Conservation (phyloP, 495 filamentous ascomycete genomes). For the Neurospora cerealis region DNA sequence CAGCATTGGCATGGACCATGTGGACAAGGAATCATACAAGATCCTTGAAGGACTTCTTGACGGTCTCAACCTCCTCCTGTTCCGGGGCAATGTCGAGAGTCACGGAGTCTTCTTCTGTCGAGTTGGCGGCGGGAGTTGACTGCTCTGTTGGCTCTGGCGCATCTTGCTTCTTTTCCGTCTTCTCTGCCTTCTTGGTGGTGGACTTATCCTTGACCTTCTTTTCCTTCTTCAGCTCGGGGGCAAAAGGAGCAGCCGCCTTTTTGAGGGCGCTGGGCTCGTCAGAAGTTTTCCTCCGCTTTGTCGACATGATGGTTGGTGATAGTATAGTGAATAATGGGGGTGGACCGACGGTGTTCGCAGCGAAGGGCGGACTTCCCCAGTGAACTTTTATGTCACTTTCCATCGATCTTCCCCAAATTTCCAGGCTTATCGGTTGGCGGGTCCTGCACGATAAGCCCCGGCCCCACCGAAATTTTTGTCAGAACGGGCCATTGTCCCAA, state of each 20-base stretch:
- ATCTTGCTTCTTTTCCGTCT: slow-evolving; percentile 1
- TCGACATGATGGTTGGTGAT: slow-evolving; percentile 11
- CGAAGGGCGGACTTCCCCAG: background rate
- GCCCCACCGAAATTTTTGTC: slow-evolving; percentile 21
- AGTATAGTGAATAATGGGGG: background rate
- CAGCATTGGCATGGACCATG: background rate
- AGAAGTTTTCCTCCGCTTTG: slow-evolving; percentile 20
- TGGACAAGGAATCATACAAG: slow-evolving; percentile 27
- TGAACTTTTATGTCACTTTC: background rate
- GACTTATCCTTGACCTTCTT: background rate
- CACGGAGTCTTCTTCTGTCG: background rate
- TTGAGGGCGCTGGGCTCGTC: slow-evolving; percentile 2
- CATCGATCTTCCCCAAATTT: slow-evolving; percentile 1
- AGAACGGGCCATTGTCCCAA: background rate
- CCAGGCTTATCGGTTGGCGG: slow-evolving; percentile 8
- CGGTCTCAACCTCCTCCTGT: slow-evolving; percentile 11
- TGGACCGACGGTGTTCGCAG: background rate
- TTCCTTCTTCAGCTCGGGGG: background rate
- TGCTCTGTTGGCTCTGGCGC: slow-evolving; percentile 1
- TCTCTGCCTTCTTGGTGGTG: background rate
- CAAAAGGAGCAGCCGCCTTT: background rate
- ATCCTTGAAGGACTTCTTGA: slow-evolving; percentile 65
- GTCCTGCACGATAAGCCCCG: slow-evolving; percentile 13
- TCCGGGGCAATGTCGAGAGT: slow-evolving; percentile 13
- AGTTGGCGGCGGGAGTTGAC: slow-evolving; percentile 1